Evolutionary conservation across 305 asterid genomes (phyloP).

Genomic region (Fraxinus floribunda): DNA sequence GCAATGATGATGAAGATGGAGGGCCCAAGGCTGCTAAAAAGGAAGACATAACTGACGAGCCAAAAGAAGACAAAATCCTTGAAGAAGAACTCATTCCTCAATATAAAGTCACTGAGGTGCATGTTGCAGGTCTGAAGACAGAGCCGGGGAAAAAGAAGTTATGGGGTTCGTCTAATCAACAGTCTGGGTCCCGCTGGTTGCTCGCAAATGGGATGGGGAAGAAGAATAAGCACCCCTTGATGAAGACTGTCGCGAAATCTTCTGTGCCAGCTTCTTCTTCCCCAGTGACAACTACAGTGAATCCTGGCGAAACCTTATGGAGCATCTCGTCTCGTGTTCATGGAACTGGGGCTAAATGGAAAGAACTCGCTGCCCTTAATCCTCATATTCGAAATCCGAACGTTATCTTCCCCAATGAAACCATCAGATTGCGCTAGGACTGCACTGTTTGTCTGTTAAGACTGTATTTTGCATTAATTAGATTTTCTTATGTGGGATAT

Average conservation of each 20-base stretch:
- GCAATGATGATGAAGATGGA: slow-evolving; percentile 26
- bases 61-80: slow-evolving; percentile 39
- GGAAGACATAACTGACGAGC: slow-evolving; percentile 35
- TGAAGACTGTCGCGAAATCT: slow-evolving; percentile 47
- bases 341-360: slow-evolving; percentile 62
- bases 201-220: slow-evolving; percentile 99
- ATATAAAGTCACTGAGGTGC: slow-evolving; percentile 79
- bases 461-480: not conserved
- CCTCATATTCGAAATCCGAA: slow-evolving; percentile 56
- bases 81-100: slow-evolving; percentile 62
- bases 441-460: not conserved
- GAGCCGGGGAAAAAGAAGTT: slow-evolving; percentile 69
- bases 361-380: slow-evolving; percentile 51
- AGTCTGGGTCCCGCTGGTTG: slow-evolving; percentile 94
- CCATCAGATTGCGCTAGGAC: slow-evolving; percentile 42
- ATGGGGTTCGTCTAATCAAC: slow-evolving; percentile 81
- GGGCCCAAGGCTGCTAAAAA: slow-evolving; percentile 25
- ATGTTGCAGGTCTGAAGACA: slow-evolving; percentile 73
- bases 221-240: slow-evolving; percentile 65
- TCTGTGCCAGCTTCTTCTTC: slow-evolving; percentile 43
- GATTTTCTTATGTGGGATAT: not conserved
- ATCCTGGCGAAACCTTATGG: slow-evolving; percentile 77
- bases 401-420: slow-evolving; percentile 47
- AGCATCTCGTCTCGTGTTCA: slow-evolving; percentile 68
- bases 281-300: slow-evolving; percentile 37